Conservation (phyloP, 2,329 filamentous ascomycete species). For the Pyrenochaeta sp. region DNA sequence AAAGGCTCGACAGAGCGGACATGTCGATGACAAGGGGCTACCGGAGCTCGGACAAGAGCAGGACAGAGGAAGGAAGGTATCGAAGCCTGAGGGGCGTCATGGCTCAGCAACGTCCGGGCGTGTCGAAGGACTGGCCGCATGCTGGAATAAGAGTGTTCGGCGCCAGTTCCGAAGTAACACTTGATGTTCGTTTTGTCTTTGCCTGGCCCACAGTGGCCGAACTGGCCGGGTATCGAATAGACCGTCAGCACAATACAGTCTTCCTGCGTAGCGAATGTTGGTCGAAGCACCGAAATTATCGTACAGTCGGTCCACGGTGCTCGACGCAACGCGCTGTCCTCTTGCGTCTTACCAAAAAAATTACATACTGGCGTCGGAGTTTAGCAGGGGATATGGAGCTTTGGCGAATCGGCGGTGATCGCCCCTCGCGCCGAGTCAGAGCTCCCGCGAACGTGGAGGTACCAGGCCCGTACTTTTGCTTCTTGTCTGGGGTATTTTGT, state of each 20-base stretch:
- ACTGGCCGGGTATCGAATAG: neutral
- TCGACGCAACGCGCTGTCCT: conserved; percentile 16
- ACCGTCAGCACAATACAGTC: too few relatives aligned
- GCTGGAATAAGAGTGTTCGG: conserved; percentile 17
- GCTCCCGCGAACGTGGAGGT: conserved; percentile 24
- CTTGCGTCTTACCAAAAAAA: conserved; percentile 24
- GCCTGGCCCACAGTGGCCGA: neutral
- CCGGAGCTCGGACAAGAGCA: conserved; percentile 34
- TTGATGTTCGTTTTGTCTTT: neutral
- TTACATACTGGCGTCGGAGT: conserved; percentile 20
- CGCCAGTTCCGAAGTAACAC: neutral
- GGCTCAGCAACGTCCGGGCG: conserved; percentile 35
- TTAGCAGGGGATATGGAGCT: conserved; percentile 17
- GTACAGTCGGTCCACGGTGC: neutral
- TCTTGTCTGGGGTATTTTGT: conserved; percentile 40
- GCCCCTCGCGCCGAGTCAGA: conserved; percentile 21
- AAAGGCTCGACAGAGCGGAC: conserved; percentile 5
- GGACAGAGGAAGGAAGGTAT: conserved; percentile 48
- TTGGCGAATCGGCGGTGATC: conserved; percentile 25
- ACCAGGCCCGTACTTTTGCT: conserved; percentile 11
- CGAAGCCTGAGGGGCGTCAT: conserved; percentile 29
- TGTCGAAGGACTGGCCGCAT: conserved; percentile 46
- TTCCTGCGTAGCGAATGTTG: neutral
- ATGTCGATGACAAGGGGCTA: conserved; percentile 14
- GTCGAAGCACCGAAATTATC: neutral